Evolutionary conservation across 257 asterid genomes (phyloP).

Genomic region (Solanum chilense): DNA sequence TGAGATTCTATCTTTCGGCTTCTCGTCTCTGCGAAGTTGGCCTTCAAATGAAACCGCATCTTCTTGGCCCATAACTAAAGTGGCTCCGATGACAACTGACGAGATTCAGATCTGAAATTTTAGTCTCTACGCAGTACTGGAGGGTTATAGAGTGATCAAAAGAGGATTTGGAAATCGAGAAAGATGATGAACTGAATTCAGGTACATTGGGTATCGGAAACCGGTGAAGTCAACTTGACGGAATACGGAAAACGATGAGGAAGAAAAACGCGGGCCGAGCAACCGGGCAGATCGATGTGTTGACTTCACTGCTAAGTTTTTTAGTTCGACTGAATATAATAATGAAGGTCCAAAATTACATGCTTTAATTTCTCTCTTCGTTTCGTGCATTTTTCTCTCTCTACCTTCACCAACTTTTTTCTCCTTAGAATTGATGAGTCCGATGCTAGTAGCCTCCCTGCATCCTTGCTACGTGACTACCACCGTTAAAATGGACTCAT

Average conservation of each 20-base stretch:
- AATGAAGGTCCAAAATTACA: background rate
- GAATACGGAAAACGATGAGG: background rate
- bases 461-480: background rate
- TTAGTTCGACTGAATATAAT: background rate
- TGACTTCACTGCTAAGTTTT: background rate
- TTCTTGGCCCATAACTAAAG: constrained; percentile 27
- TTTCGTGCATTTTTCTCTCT: background rate
- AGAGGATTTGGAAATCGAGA: background rate
- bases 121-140: background rate
- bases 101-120: background rate
- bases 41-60: constrained; percentile 11
- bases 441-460: background rate
- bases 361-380: background rate
- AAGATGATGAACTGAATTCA: background rate
- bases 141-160: background rate
- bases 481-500: background rate
- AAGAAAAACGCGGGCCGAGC: background rate
- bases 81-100: background rate
- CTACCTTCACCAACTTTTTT: background rate
- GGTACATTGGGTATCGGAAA: background rate
- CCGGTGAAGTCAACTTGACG: background rate
- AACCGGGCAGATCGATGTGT: background rate
- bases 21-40: constrained; percentile 9
- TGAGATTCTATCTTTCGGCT: constrained; percentile 4
- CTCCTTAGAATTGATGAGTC: background rate